A percentile compares a stretch with the other conserved stretches of the same genome.
phyloP scores from a whole-genome alignment of 78 protist species.

The Pelomyxa schiedti region DNA sequence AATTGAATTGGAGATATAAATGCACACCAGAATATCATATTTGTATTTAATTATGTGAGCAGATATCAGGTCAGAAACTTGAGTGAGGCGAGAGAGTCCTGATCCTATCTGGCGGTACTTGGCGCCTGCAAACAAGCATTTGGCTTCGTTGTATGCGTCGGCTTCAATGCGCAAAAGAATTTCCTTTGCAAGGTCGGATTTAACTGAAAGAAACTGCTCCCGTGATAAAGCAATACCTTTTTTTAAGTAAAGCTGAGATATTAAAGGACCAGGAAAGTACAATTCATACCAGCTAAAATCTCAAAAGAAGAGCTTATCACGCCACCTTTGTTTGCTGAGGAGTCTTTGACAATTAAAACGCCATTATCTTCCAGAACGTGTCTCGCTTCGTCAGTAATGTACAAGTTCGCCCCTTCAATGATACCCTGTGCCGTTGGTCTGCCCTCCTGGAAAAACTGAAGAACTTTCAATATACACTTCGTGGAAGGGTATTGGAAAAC shows the following conservation, averaged over 20 bases:
- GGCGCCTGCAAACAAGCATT: not conserved
- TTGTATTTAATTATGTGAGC: not conserved
- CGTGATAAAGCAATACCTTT: conserved; percentile 33
- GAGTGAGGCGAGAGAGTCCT: not conserved
- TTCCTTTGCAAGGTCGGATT: not conserved
- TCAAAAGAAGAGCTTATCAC: conserved; percentile 81
- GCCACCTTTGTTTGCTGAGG: conserved; percentile 84
- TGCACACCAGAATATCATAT: too few relatives aligned
- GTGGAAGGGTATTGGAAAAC: not conserved
- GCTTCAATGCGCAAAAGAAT: not conserved
- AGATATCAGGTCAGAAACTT: not conserved
- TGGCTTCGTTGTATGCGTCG: not conserved
- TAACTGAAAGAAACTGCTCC: conserved; percentile 39
- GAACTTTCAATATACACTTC: not conserved
- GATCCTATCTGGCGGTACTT: not conserved
- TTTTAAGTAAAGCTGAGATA: too few relatives aligned
- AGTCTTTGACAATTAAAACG: conserved; percentile 68
- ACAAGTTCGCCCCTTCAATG: conserved; percentile 87
- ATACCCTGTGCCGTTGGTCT: conserved; percentile 41
- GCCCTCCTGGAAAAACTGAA: conserved; percentile 15
- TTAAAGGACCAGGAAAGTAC: too few relatives aligned
- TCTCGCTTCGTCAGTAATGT: conserved; percentile 75
- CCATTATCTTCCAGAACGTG: conserved; percentile 61
- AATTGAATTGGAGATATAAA: too few relatives aligned
- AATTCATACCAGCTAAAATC: conserved; percentile 69